These are phyloP conservation scores for Ogataea naganishii DNA, from an alignment of 805 yeast genomes.

Conservation along the genomic window DNA sequence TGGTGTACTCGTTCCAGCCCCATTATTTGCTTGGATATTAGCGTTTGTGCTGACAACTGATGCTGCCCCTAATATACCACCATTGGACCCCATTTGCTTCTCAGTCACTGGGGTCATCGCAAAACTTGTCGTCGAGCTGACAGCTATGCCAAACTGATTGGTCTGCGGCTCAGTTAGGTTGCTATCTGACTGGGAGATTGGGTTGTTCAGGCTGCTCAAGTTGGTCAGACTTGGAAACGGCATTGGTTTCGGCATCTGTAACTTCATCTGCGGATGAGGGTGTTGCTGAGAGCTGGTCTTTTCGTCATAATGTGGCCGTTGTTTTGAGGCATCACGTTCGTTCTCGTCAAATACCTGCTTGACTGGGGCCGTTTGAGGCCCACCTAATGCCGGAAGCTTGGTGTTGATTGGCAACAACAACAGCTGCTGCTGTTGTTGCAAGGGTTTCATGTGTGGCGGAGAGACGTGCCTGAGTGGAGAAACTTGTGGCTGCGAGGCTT, in stretches of 20 bases:
- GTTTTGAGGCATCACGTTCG: too few relatives aligned
- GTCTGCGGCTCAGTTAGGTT: slow-evolving; percentile 24
- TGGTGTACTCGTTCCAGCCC: slow-evolving; percentile 13
- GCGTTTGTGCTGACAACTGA: too few relatives aligned
- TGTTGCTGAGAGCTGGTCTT: slow-evolving; percentile 2
- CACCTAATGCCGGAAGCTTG: slow-evolving; percentile 14
- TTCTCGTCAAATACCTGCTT: too few relatives aligned
- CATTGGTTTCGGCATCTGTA: slow-evolving; percentile 70
- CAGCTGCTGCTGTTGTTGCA: slow-evolving; percentile 34
- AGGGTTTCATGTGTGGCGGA: slow-evolving; percentile 42
- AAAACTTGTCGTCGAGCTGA: slow-evolving; percentile 39
- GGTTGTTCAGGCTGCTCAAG: slow-evolving; percentile 4
- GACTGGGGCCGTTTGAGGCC: slow-evolving; percentile 22
- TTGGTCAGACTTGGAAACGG: slow-evolving; percentile 25
- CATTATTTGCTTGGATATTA: too few relatives aligned
- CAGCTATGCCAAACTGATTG: slow-evolving; percentile 62
- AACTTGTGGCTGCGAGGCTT: too few relatives aligned
- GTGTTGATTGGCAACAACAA: slow-evolving; percentile 48
- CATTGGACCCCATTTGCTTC: slow-evolving; percentile 17
- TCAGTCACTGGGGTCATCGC: slow-evolving; percentile 82
- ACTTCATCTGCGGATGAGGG: slow-evolving; percentile 5
- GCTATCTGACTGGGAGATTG: slow-evolving; percentile 12
- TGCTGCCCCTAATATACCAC: slow-evolving; percentile 10
- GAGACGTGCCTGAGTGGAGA: slow-evolving; percentile 7
- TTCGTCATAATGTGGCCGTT: background rate